Evolutionary conservation across 2,329 filamentous ascomycete genomes (phyloP), one percentile per base, ranked within the genome.

Genomic region (Neopestalotiopsis clavispora): DNA sequence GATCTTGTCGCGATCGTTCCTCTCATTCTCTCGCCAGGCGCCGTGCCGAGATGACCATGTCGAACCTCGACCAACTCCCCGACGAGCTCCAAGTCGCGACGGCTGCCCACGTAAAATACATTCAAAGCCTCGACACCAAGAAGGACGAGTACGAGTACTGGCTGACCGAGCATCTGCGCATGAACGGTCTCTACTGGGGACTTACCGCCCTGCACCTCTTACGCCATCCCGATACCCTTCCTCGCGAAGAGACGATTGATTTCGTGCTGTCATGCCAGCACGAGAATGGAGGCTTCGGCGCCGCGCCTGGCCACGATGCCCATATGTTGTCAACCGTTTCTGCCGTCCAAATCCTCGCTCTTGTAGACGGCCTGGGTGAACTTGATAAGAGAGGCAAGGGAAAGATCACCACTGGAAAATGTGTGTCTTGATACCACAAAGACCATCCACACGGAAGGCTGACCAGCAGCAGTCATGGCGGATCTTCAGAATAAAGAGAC

Each of bases 141-240:
- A 94, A 93, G 83, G 94, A 98, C 85, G 94, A 98, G 82, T 91
- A 97, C 75, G 94, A 98, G 80, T 99, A 98, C 84, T 98, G 95
- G 92, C 86, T 98, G 78, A 99, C 96, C 14, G 95, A 99, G 82
- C 96, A 99, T 80, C 87, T 99, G 73, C 94, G 96, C 70, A 88
- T 99, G 69, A 98, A 96, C 79, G 96, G 96, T 59, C 89, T 99
- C 62, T 99, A 99, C 82, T 99, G 96, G 96, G 96, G 96, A 14
- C 83, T 99, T 68, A 96, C 91, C 6, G 92, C 95, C 6, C 87
- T 98, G 56, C 92, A 97, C 84, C 87, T 98, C 34, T 89, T 99
- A 69, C 89, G 91, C 63, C 91, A 88, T 68, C 94, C 95, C 1
- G 90, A 97, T 71, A 94, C 92, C 3, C 88, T 99, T 10, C 92